Base-by-base conservation (phyloP, 306 rosid genomes). In the Begonia peltatifolia region DNA sequence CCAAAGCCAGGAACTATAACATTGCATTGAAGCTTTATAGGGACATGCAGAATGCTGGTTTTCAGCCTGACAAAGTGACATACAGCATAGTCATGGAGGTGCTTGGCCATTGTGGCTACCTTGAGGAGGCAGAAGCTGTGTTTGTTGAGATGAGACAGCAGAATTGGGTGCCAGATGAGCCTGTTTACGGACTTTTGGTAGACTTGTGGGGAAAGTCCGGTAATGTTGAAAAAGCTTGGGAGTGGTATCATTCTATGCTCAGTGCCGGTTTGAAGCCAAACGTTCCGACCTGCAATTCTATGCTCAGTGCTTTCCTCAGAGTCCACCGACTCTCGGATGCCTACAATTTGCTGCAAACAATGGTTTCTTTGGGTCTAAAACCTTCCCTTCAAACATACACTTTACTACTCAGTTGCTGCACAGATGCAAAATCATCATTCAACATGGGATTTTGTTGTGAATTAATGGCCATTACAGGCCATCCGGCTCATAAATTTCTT, bases 191-290 rank as follows among this genome's bases (percentile, higher is more conserved):
- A 60, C 93, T 89, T 74, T 72, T 89, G 55, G 87, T 89, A 18
- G 97, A 89, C 74, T 62, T 89, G 71, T 89, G 97, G 97, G 97
- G 97, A 51, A 89, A 89, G 75, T 74, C 77, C 13, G 97, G 97
- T 58, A 82, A 85, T 67, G 86, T 82, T 57, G 78, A 82, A 74
- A 89, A 82, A 75, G 95, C 97, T 42, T 66, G 94, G 94, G 76
- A 66, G 30, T 89, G 97, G 95, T 89, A 89, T 60, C 82, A 68
- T 17, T 79, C 71, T 10, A 89, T 85, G 97, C 74, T 82, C 30
- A 54, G 57, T 59, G 84, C 87, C 2, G 90, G 95, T 70, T 75
- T 89, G 74, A 80, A 71, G 66, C 97, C 97, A 9, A 89, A 89
- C 66, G 97, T 83, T 14, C 97, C 95, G 14, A 85, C 94, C 14